These are phyloP conservation scores for Scedosporium apiospermum DNA, from an alignment of 2,329 filamentous ascomycete species.

Conservation along the genomic window DNA sequence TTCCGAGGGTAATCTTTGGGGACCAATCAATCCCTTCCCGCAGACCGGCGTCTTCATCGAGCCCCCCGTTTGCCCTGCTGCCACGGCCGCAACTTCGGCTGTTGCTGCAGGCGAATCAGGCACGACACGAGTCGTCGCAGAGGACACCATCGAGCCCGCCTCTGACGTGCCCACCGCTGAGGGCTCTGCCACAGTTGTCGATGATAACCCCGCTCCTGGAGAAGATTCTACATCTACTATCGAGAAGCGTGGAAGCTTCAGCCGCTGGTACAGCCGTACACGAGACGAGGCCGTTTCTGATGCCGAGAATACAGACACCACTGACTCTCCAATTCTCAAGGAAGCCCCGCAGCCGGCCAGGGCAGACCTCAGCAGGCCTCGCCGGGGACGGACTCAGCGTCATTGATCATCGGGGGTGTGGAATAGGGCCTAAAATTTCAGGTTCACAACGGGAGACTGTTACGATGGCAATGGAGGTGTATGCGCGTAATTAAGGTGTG, in stretches of 20 bases:
- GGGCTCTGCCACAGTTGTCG: background rate
- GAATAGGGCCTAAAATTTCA: no score
- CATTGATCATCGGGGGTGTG: no score
- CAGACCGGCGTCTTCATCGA: slow-evolving; percentile 24
- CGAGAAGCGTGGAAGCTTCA: slow-evolving; percentile 5
- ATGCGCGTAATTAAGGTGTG: no score
- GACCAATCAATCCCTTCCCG: slow-evolving; percentile 25
- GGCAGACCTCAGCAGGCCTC: background rate
- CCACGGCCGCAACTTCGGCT: background rate
- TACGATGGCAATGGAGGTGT: no score
- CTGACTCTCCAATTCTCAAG: slow-evolving; percentile 5
- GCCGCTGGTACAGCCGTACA: slow-evolving; percentile 10
- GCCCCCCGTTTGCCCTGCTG: slow-evolving; percentile 7
- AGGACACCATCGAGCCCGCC: background rate
- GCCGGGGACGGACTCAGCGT: background rate
- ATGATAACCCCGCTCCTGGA: background rate
- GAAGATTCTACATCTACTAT: background rate
- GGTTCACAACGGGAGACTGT: no score
- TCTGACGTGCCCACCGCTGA: background rate
- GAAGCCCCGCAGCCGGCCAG: background rate
- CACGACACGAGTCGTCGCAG: background rate
- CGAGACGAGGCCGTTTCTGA: slow-evolving; percentile 10
- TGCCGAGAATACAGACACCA: slow-evolving; percentile 10
- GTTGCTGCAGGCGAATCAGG: background rate
- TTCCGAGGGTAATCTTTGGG: slow-evolving; percentile 24